Base-by-base conservation (phyloP, 2,329 filamentous ascomycete genomes). In the Cladosporium sp. region DNA sequence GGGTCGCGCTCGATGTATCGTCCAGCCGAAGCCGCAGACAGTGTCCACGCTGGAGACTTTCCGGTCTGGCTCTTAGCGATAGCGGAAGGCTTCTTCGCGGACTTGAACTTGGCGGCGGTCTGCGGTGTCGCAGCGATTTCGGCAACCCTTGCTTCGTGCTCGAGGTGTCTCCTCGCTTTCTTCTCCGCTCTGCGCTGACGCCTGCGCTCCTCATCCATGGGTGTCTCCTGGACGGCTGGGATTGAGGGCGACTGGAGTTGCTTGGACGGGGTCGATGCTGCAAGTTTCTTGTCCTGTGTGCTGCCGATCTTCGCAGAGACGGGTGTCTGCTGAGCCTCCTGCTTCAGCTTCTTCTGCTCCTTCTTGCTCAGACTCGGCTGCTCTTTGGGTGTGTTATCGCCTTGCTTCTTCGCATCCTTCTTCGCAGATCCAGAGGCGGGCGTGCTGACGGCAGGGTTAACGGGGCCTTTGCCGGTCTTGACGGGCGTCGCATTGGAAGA, bases 1-100 rank as follows among this genome's bases (percentile, higher is more conserved):
- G 87, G 84, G 70, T 89, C 85, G 59, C 84, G 75, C 55, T 83
- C 78, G 65, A 85, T 77, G 71, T 86, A 86, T 64, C 82, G 82
- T 26, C 87, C 87, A 49, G 84, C 86, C 33, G 80, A 74, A 8
- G 82, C 76, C n/a, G 79, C 74, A 21, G 84, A 84, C 11, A 85
- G 71, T 28, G 75, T 77, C 84, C 84, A 86, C 35, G 68, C 69
- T 35, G 65, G 56, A 29, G 61, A 52, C 31, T 58, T 59, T 26
- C 40, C 55, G 12, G 40, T 40, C 26, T 60, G 61, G 29, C 66
- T 66, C n/a, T 64, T 65, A 23, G 56, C 44, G 28, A 60, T 33
- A 33, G 60, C 49, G 7, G 52, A 28, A 12, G 31, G 18, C 46
- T 65, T 60, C 46, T 59, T 59, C 33, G 46, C 63, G 21, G 56